Percentiles rank a stretch among this genome's conserved stretches.
These are phyloP conservation scores for Ustilago tritici DNA, from an alignment of 1,284 basidiomycete species.

Conservation along the genomic window DNA sequence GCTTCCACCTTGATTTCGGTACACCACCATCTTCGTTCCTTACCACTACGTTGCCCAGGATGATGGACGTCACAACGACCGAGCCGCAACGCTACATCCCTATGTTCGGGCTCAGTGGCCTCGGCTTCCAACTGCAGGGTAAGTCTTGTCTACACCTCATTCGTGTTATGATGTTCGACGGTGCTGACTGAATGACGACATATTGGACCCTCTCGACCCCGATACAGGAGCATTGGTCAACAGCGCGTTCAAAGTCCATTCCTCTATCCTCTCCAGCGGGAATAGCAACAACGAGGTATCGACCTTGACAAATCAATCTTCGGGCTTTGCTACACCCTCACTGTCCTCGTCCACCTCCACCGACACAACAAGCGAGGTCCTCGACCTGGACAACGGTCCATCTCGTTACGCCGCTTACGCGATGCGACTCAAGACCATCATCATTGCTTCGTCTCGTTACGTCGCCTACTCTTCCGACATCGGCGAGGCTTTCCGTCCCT, in stretches of 20 bases:
- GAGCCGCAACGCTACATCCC: conserved; percentile 48
- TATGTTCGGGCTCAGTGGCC: conserved; percentile 41
- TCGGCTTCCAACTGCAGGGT: conserved; percentile 40
- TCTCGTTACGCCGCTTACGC: conserved; percentile 61
- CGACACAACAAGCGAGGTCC: conserved; percentile 24
- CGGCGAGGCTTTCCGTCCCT: conserved; percentile 90
- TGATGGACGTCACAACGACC: conserved; percentile 29
- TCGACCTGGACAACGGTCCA: conserved; percentile 56
- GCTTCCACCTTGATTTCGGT: neutral
- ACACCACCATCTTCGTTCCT: neutral
- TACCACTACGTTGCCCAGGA: conserved; percentile 4
- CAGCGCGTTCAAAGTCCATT: conserved; percentile 26
- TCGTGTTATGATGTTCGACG: neutral
- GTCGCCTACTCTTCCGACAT: conserved; percentile 81
- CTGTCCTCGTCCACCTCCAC: conserved; percentile 18
- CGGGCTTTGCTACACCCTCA: conserved; percentile 44
- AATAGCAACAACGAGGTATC: conserved; percentile 12
- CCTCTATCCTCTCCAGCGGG: conserved; percentile 30
- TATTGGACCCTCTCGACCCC: neutral
- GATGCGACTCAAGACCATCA: conserved; percentile 60
- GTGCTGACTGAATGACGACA: neutral
- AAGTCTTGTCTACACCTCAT: neutral
- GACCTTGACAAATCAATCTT: conserved; percentile 4
- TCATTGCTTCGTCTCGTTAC: conserved; percentile 53
- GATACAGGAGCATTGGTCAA: conserved; percentile 16